phyloP scores from a whole-genome alignment of 331 rosid species.

The Acacia pycnantha region DNA sequence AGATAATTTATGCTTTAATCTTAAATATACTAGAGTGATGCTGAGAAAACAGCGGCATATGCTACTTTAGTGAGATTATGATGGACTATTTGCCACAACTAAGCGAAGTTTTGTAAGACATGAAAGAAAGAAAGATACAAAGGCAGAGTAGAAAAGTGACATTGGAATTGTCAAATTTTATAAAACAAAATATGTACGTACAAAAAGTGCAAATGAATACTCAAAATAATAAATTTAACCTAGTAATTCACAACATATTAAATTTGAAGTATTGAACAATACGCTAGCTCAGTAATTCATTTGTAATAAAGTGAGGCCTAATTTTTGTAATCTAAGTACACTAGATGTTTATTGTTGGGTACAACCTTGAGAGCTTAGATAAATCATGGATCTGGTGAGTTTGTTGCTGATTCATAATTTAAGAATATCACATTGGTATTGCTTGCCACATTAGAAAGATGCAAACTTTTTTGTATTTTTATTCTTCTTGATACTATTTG shows the following conservation, averaged over 20 bases:
- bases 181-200: neutral
- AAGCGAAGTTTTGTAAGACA: neutral
- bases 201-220: neutral
- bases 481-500: neutral
- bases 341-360: neutral
- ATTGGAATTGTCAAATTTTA: neutral
- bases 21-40: too few species aligned
- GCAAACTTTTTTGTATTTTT: neutral
- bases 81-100: neutral
- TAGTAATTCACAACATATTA: neutral
- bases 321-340: neutral
- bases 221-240: neutral
- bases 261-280: neutral
- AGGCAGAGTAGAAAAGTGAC: neutral
- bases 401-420: neutral
- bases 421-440: neutral
- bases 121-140: neutral
- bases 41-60: neutral
- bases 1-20: too few species aligned
- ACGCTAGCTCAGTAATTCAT: neutral
- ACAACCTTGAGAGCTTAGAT: neutral
- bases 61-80: neutral
- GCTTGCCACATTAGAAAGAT: neutral
- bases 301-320: neutral
- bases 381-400: neutral